A percentile compares a stretch with the other conserved stretches of the same genome.
These are phyloP conservation scores for Kuraishia piskuri DNA, from an alignment of 805 yeast species.

Conservation along the genomic window DNA sequence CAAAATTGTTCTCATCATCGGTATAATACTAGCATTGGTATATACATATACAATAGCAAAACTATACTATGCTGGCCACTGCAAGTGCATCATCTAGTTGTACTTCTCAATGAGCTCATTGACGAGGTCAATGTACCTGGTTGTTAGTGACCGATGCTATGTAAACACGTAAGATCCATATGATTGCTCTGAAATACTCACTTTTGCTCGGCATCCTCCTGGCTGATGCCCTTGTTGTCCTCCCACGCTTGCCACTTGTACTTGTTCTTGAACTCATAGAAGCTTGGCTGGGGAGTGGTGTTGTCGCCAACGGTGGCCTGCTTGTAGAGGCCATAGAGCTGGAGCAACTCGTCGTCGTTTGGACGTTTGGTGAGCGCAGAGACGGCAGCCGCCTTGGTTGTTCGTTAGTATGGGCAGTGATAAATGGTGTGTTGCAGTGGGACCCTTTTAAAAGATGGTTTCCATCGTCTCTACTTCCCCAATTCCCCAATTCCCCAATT, in stretches of 20 bases:
- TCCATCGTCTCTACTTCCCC: too few relatives aligned
- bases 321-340: constrained; percentile 87
- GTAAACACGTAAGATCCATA: background rate
- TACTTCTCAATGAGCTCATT: constrained; percentile 52
- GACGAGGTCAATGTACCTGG: constrained; percentile 53
- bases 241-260: constrained; percentile 98
- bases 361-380: constrained; percentile 71
- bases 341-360: constrained; percentile 74
- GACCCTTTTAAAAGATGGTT: background rate
- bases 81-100: too few relatives aligned
- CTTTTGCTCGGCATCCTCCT: constrained; percentile 85
- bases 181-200: constrained; percentile 15
- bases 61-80: too few relatives aligned
- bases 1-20: too few relatives aligned
- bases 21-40: too few relatives aligned
- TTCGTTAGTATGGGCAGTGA: background rate
- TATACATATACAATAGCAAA: too few relatives aligned
- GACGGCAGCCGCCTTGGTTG: constrained; percentile 68
- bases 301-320: constrained; percentile 98
- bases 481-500: too few relatives aligned
- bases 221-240: constrained; percentile 72
- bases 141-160: background rate
- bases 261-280: constrained; percentile 89
- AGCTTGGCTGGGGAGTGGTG: constrained; percentile 77
- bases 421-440: background rate